Base-by-base conservation (phyloP, 2,329 filamentous ascomycete species). In the Aspergillus transmontanensis region DNA sequence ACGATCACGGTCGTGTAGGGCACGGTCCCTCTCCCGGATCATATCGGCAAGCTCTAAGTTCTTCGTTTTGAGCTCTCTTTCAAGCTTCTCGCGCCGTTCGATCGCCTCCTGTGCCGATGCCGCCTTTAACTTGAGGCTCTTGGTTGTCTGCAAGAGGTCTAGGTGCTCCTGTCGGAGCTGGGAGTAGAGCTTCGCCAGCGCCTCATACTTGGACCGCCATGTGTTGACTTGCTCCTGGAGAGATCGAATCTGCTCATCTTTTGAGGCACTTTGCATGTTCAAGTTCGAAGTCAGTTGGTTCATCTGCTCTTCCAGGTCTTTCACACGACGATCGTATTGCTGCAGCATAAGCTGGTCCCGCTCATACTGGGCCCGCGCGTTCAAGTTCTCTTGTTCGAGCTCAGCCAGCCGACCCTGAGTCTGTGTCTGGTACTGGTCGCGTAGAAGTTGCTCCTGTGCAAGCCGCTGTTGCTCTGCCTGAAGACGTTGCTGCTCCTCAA, bases 51-150 rank as follows among this genome's bases (percentile, higher is more conserved):
- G 82, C 78, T 99, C 95, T n/a, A 99, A 83, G 75, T 99, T 99
- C 87, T 99, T 99, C 34, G 94, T 97, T 86, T 99, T 99, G 77
- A 99, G 91, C 81, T 99, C 95, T 39, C 94, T 90, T 81, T 98
- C 93, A 58, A 99, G 85, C 83, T 96, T 97, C 82, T 99, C 95
- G 10, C 94, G 90, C 71, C 87, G 89, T 62, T 98, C 95, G 67
- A 98, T 97, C 1, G 95, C 95, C 81, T 99, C 95, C 76, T 98
- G 94, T 0, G 95, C 95, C 6, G 94, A 98, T 19, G 94, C 93
- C 1, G 95, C 95, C 84, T 98, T 99, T 67, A 98, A 85, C 78
- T 98, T 96, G 43, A 97, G 92, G 7, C 89, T 85, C 85, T 99
- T 99, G 81, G 97, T 98, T 75, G 96, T 98, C 75, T 97, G 92